Conservation (phyloP, 2,329 filamentous ascomycete species). For the Albifimbria verrucaria region DNA sequence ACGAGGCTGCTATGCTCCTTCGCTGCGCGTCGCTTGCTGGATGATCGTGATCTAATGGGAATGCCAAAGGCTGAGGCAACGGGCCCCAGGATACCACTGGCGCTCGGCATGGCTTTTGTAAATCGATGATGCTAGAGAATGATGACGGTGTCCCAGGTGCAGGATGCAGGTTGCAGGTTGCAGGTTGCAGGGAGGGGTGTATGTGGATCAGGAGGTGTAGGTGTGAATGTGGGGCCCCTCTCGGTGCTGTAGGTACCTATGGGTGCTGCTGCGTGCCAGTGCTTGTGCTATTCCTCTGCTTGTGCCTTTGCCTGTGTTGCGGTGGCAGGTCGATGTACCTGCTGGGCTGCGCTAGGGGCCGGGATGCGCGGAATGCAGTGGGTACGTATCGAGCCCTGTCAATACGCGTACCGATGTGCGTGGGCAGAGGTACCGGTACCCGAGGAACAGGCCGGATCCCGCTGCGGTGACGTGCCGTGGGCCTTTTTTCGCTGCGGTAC, state of each 20-base stretch:
- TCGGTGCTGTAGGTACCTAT: no score
- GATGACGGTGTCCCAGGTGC: no score
- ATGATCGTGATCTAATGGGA: slow-evolving; percentile 20
- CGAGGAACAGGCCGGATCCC: background rate
- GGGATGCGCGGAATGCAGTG: background rate
- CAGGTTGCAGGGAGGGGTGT: no score
- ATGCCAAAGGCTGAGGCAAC: slow-evolving; percentile 32
- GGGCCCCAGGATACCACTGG: slow-evolving; percentile 24
- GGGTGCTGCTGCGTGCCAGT: no score
- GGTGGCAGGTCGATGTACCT: no score
- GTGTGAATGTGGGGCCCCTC: no score
- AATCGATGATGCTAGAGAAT: slow-evolving; percentile 1
- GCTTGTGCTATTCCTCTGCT: no score
- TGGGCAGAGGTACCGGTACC: background rate
- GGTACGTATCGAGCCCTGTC: background rate
- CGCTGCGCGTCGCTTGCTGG: slow-evolving; percentile 14
- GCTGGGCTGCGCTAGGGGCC: no score
- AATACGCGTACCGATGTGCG: background rate
- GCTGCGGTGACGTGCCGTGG: background rate
- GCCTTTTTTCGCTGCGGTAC: background rate
- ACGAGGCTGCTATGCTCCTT: slow-evolving; percentile 14
- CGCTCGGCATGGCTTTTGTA: slow-evolving; percentile 22
- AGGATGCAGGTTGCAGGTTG: no score
- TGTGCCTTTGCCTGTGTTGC: no score
- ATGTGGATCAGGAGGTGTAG: no score